Conservation (phyloP, 176 grass and related monocot species). For the Paspalum vaginatum region DNA sequence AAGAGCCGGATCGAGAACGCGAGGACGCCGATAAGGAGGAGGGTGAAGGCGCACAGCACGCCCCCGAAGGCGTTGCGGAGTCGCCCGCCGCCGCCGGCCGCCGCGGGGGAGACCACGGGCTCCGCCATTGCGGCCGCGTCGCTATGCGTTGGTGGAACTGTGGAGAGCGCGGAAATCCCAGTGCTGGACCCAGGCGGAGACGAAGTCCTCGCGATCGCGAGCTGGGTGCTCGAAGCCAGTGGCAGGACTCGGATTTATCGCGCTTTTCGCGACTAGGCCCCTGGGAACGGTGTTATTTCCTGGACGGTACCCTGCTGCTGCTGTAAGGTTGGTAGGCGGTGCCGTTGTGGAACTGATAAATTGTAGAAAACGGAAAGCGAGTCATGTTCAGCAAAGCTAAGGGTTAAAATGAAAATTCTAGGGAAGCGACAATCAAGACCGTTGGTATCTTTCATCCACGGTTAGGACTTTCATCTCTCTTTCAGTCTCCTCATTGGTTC, state of each 20-base stretch:
- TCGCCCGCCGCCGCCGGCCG: conserved; percentile 36
- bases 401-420: background rate
- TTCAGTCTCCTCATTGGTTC: conserved; percentile 22
- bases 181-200: conserved; percentile 40
- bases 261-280: conserved; percentile 1
- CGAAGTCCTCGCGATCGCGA: conserved; percentile 43
- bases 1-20: conserved; percentile 99
- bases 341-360: too few relatives aligned
- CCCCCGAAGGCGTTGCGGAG: conserved; percentile 89
- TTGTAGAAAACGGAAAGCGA: background rate
- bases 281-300: background rate
- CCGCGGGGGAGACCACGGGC: conserved; percentile 43
- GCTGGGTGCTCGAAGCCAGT: conserved; percentile 11
- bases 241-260: conserved; percentile 21
- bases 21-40: conserved; percentile 88
- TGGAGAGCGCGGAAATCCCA: conserved; percentile 39
- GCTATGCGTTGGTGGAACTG: conserved; percentile 10
- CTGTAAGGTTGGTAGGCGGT: too few relatives aligned
- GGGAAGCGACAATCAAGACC: background rate
- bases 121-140: conserved; percentile 70
- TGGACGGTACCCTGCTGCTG: background rate
- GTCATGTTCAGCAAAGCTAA: background rate
- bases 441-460: conserved; percentile 18
- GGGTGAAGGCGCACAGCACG: conserved; percentile 82
- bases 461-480: background rate